Evolutionary conservation across 306 rosid species (phyloP).

Genomic region (Begonia fuchsioides): DNA sequence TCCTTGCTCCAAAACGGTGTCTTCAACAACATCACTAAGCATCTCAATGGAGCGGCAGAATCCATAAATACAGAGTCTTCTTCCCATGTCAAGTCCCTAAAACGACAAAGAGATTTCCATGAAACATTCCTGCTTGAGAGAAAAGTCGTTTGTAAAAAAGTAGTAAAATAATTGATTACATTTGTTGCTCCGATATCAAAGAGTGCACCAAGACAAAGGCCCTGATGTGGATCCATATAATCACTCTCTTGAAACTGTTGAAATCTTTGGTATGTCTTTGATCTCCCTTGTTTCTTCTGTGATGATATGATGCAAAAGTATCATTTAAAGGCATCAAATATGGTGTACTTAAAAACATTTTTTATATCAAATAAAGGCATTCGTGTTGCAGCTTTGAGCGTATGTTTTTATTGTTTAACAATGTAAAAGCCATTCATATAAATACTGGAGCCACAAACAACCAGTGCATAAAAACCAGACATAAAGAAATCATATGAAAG

Average conservation of each 20-base stretch:
- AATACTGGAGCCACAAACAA: too few species aligned
- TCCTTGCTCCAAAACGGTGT: slow-evolving; percentile 84
- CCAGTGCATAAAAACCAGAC: too few species aligned
- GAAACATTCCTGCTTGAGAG: neutral
- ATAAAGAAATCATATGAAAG: too few species aligned
- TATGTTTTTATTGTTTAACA: too few species aligned
- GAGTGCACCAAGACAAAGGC: slow-evolving; percentile 82
- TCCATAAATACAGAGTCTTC: slow-evolving; percentile 83
- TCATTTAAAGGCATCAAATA: too few species aligned
- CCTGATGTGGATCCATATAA: slow-evolving; percentile 86
- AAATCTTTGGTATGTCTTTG: slow-evolving; percentile 33
- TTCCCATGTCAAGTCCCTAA: slow-evolving; percentile 87
- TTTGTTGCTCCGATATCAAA: slow-evolving; percentile 95
- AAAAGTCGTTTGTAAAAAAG: neutral
- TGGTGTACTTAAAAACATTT: too few species aligned
- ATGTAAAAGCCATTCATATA: too few species aligned
- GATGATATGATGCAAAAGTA: too few species aligned
- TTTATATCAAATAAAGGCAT: too few species aligned
- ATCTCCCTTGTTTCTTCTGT: slow-evolving; percentile 66
- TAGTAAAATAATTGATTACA: slow-evolving; percentile 26
- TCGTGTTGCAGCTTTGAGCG: too few species aligned
- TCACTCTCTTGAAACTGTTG: slow-evolving; percentile 75
- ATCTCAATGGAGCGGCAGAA: slow-evolving; percentile 95
- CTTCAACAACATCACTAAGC: slow-evolving; percentile 95
- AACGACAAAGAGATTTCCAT: slow-evolving; percentile 11